Evolutionary conservation across 805 yeast species (phyloP).

Genomic region (Schwanniomyces occidentalis): DNA sequence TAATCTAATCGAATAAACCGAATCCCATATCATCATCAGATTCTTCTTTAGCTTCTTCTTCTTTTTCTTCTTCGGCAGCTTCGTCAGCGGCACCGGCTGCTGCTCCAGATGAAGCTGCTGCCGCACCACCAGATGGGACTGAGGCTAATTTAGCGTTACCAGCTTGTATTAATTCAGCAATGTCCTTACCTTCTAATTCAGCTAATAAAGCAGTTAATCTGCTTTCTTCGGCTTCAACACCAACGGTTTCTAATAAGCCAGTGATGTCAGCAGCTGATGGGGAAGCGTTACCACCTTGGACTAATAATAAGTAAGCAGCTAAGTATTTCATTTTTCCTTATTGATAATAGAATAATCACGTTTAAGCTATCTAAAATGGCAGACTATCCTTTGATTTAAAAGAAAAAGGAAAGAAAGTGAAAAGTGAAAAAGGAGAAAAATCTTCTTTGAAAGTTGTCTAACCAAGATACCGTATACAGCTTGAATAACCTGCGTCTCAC

Average conservation of each 20-base stretch:
- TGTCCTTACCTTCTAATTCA: slow-evolving; percentile 91
- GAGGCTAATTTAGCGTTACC: slow-evolving; percentile 97
- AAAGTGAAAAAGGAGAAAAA: too few relatives aligned
- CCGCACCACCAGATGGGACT: slow-evolving; percentile 93
- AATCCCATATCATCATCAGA: slow-evolving; percentile 85
- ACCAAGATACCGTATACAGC: not conserved
- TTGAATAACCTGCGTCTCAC: not conserved
- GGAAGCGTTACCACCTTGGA: slow-evolving; percentile 46
- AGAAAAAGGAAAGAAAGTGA: too few relatives aligned
- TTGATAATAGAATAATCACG: slow-evolving; percentile 63
- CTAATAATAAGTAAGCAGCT: slow-evolving; percentile 49
- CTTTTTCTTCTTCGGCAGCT: slow-evolving; percentile 59
- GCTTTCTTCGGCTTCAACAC: slow-evolving; percentile 91
- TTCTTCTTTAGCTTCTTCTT: slow-evolving; percentile 43
- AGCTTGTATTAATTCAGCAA: slow-evolving; percentile 86
- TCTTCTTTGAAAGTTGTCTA: too few relatives aligned
- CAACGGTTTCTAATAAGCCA: slow-evolving; percentile 48
- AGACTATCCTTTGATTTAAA: slow-evolving; percentile 71
- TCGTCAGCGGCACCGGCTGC: slow-evolving; percentile 71
- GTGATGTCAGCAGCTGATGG: slow-evolving; percentile 45
- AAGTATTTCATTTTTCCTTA: slow-evolving; percentile 46
- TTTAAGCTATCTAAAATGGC: slow-evolving; percentile 68
- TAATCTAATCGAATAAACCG: slow-evolving; percentile 92
- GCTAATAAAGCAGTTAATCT: slow-evolving; percentile 77
- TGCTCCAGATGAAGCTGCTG: slow-evolving; percentile 70